Conservation (phyloP, 2,329 filamentous ascomycete species). For the Fusarium udum region DNA sequence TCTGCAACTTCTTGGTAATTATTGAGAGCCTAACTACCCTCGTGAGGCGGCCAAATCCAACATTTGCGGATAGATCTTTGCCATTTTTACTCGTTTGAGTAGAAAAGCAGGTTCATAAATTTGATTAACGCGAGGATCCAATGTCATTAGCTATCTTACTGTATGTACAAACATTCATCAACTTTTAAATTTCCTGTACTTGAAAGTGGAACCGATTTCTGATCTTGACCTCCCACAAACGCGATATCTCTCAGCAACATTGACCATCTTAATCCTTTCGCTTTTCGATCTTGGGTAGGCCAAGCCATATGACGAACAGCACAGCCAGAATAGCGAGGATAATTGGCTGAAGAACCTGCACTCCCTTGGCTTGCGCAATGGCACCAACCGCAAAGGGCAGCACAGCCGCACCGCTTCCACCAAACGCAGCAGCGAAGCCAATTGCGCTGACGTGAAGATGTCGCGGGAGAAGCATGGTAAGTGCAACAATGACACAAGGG, state of each 20-base stretch:
- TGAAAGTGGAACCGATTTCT: background rate
- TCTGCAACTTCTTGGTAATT: background rate
- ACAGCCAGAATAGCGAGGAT: slow-evolving; percentile 60
- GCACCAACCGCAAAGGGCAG: slow-evolving; percentile 73
- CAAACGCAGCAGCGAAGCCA: slow-evolving; percentile 80
- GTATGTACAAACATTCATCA: background rate
- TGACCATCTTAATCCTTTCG: slow-evolving; percentile 46
- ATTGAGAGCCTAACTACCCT: background rate
- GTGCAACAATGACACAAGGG: slow-evolving; percentile 74
- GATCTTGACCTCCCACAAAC: background rate
- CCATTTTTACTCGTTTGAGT: background rate
- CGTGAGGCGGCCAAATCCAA: background rate
- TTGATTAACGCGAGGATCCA: fast-evolving
- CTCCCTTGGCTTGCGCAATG: slow-evolving; percentile 66
- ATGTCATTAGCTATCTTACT: background rate
- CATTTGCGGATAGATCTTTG: background rate
- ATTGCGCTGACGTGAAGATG: slow-evolving; percentile 79
- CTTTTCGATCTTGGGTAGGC: slow-evolving; percentile 54
- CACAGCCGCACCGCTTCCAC: slow-evolving; percentile 74
- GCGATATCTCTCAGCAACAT: background rate
- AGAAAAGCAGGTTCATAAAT: fast-evolving
- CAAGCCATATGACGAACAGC: slow-evolving; percentile 57
- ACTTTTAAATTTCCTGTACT: no score
- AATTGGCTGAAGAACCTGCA: slow-evolving; percentile 66
- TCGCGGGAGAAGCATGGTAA: slow-evolving; percentile 74